Evolutionary conservation across 371 early-diverging fungal species (phyloP).

Genomic region (Catenaria anguillulae): DNA sequence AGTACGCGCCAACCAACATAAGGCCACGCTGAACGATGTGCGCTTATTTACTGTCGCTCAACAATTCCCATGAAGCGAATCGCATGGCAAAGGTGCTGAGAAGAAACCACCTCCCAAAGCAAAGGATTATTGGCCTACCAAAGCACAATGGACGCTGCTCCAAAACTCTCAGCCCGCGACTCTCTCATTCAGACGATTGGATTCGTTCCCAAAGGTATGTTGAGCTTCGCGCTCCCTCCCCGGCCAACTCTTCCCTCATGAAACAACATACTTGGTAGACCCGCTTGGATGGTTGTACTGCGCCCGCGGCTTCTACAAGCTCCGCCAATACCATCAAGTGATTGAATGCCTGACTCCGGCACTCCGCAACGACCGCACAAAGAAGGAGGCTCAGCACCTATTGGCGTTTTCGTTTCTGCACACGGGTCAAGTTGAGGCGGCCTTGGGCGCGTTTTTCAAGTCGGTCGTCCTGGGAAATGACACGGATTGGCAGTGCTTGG

Average conservation of each 20-base stretch:
- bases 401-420: constrained; percentile 34
- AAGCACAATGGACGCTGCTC: background rate
- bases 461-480: constrained; percentile 35
- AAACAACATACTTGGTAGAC: constrained; percentile 20
- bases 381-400: constrained; percentile 36
- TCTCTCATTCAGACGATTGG: constrained; percentile 25
- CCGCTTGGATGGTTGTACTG: constrained; percentile 41
- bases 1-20: too few relatives aligned
- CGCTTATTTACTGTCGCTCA: too few relatives aligned
- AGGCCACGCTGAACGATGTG: too few relatives aligned
- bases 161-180: constrained; percentile 27
- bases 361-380: constrained; percentile 36
- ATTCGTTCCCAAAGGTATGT: constrained; percentile 45
- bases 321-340: constrained; percentile 34
- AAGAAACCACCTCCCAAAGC: too few relatives aligned
- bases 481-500: constrained; percentile 40
- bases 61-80: too few relatives aligned
- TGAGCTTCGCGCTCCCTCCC: constrained; percentile 8
- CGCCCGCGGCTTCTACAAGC: constrained; percentile 41
- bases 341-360: constrained; percentile 39
- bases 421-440: constrained; percentile 35
- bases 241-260: background rate
- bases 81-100: too few relatives aligned
- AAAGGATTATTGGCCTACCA: too few relatives aligned
- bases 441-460: constrained; percentile 37